Conservation (phyloP, 139 green algal genomes). For the Pseudopediastrum boryanum region DNA sequence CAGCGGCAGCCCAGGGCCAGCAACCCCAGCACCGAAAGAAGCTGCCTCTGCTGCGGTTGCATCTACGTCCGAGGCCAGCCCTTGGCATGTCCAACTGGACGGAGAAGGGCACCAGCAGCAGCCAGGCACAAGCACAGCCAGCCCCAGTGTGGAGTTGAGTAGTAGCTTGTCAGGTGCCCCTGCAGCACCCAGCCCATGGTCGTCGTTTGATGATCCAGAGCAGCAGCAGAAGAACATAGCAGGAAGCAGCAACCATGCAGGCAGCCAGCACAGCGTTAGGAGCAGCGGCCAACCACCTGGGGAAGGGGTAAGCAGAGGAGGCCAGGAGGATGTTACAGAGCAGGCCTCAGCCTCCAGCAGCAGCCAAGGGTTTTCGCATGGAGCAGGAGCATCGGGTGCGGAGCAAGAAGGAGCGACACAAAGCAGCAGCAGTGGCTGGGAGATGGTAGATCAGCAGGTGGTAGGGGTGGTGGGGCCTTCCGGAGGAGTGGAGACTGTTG, state of each 20-base stretch:
- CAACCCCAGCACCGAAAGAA: background rate
- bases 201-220: background rate
- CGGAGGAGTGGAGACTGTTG: background rate
- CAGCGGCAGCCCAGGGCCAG: too few species aligned
- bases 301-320: background rate
- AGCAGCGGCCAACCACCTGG: background rate
- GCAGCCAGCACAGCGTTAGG: background rate
- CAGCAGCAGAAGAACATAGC: conserved; percentile 5
- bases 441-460: conserved; percentile 16
- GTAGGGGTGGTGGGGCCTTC: background rate
- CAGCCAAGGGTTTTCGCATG: too few species aligned
- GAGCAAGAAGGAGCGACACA: background rate
- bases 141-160: too few species aligned
- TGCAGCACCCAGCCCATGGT: background rate
- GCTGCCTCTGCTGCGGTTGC: background rate
- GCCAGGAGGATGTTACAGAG: background rate
- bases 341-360: background rate
- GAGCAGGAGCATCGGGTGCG: background rate
- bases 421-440: conserved; percentile 17
- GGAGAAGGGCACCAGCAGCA: too few species aligned
- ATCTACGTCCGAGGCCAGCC: too few species aligned
- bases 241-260: background rate
- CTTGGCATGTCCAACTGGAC: too few species aligned
- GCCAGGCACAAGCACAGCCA: too few species aligned
- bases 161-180: too few species aligned